A percentile compares a stretch with the other conserved stretches of the same genome.
phyloP scores from a whole-genome alignment of 2,329 filamentous ascomycete genomes.

The Ceratocystiopsis brevicomis region DNA sequence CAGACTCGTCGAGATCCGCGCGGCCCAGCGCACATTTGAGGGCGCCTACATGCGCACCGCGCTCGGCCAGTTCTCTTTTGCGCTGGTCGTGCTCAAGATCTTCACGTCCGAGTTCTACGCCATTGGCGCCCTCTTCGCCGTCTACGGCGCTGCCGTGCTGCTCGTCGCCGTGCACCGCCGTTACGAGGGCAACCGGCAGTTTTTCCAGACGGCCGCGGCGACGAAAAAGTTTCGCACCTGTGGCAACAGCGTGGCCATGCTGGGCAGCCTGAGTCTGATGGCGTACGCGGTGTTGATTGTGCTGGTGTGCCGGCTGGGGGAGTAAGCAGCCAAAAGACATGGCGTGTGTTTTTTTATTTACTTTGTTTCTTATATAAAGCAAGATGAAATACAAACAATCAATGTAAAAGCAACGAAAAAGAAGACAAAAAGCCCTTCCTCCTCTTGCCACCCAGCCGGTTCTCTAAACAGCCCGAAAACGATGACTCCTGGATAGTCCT shows the following conservation, averaged over 20 bases:
- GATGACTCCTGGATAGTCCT: too few species aligned
- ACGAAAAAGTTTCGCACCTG: constrained; percentile 41
- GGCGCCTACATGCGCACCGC: constrained; percentile 92
- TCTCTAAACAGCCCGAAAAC: too few species aligned
- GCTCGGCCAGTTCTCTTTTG: constrained; percentile 85
- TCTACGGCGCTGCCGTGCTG: constrained; percentile 73
- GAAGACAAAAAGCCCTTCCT: too few species aligned
- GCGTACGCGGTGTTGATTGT: constrained; percentile 39
- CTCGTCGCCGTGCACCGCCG: constrained; percentile 69
- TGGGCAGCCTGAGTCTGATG: constrained; percentile 35
- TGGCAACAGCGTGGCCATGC: constrained; percentile 40
- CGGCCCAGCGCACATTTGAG: constrained; percentile 90
- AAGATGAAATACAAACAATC: too few species aligned
- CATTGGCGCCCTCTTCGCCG: constrained; percentile 87
- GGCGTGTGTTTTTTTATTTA: too few species aligned
- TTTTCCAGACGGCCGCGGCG: constrained; percentile 38
- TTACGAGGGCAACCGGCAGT: constrained; percentile 83
- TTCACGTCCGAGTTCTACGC: constrained; percentile 94
- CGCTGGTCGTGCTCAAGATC: constrained; percentile 85
- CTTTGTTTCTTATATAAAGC: too few species aligned
- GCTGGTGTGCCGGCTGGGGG: constrained; percentile 15
- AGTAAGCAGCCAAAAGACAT: neutral
- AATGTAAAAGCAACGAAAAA: too few species aligned
- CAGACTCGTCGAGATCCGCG: constrained; percentile 78
- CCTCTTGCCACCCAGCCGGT: too few species aligned